phyloP scores from a whole-genome alignment of 2,329 filamentous ascomycete genomes.

The Botryotinia narcissicola region DNA sequence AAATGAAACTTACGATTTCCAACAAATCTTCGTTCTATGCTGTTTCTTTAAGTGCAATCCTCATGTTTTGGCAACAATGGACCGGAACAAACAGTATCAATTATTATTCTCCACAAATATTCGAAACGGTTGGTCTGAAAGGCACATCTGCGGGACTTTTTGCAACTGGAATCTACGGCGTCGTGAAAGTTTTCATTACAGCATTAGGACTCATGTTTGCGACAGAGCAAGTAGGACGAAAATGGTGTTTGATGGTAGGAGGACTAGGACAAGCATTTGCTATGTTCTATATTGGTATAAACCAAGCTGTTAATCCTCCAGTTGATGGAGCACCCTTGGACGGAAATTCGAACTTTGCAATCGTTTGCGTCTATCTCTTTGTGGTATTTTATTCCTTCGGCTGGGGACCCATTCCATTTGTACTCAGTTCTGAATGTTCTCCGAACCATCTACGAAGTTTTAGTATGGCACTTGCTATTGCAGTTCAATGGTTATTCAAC shows the following conservation, averaged over 20 bases:
- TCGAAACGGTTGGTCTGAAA: constrained; percentile 60
- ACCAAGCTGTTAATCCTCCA: constrained; percentile 49
- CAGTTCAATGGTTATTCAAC: constrained; percentile 71
- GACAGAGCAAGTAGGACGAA: constrained; percentile 62
- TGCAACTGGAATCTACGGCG: constrained; percentile 69
- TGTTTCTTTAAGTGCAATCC: constrained; percentile 43
- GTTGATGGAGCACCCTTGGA: constrained; percentile 35
- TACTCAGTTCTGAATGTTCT: constrained; percentile 67
- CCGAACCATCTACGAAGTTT: constrained; percentile 50
- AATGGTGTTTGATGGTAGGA: constrained; percentile 51
- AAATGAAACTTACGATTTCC: constrained; percentile 30
- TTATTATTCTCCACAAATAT: constrained; percentile 69
- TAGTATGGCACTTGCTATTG: constrained; percentile 58
- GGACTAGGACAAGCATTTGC: constrained; percentile 57
- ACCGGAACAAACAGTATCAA: constrained; percentile 50
- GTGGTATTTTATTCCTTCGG: constrained; percentile 64
- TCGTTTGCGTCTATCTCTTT: constrained; percentile 69
- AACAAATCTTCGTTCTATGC: constrained; percentile 37
- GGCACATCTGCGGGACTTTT: constrained; percentile 59
- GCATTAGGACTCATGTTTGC: constrained; percentile 62
- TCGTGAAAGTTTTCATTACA: constrained; percentile 65
- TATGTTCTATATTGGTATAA: constrained; percentile 65
- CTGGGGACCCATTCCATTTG: constrained; percentile 70
- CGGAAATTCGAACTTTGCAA: constrained; percentile 53
- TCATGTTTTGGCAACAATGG: constrained; percentile 67